Conservation (phyloP, 441 rosid species). For the Brassica hybrid region DNA sequence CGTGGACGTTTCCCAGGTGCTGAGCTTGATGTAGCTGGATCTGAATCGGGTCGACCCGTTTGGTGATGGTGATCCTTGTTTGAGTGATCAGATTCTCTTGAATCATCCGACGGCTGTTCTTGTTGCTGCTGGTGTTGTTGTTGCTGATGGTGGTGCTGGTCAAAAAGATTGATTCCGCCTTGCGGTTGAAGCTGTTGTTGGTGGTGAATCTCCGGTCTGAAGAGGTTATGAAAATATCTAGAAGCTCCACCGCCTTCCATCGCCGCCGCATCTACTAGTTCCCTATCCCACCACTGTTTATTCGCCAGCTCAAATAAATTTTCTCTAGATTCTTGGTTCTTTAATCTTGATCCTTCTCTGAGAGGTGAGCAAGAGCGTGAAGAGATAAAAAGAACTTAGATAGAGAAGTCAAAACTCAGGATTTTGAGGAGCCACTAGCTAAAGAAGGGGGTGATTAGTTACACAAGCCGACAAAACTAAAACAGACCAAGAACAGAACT, state of each 20-base stretch:
- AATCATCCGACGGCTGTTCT: conserved; percentile 46
- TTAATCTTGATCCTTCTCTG: conserved; percentile 18
- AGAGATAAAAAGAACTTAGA: conserved; percentile 27
- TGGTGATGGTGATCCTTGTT: conserved; percentile 37
- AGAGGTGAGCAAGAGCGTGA: conserved; percentile 22
- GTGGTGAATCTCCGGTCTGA: conserved; percentile 55
- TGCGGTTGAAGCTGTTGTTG: conserved; percentile 38
- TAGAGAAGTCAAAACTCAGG: conserved; percentile 40
- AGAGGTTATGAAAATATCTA: conserved; percentile 60
- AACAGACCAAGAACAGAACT: conserved; percentile 38
- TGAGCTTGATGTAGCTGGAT: conserved; percentile 47
- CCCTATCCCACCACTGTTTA: conserved; percentile 68
- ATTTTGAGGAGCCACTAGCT: conserved; percentile 40
- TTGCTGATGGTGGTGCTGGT: conserved; percentile 33
- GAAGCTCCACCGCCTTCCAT: conserved; percentile 51
- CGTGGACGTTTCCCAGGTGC: conserved; percentile 62
- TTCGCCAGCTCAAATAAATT: conserved; percentile 51
- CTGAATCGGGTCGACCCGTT: conserved; percentile 40
- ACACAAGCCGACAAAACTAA: conserved; percentile 43
- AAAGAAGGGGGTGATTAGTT: conserved; percentile 31
- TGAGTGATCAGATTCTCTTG: conserved; percentile 54
- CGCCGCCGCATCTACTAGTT: conserved; percentile 55
- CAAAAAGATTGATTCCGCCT: conserved; percentile 37
- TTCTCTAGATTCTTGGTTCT: conserved; percentile 25
- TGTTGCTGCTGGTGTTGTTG: conserved; percentile 21